These are phyloP conservation scores for Carex arenaria DNA, from an alignment of 202 grass and related monocot species.

Conservation along the genomic window DNA sequence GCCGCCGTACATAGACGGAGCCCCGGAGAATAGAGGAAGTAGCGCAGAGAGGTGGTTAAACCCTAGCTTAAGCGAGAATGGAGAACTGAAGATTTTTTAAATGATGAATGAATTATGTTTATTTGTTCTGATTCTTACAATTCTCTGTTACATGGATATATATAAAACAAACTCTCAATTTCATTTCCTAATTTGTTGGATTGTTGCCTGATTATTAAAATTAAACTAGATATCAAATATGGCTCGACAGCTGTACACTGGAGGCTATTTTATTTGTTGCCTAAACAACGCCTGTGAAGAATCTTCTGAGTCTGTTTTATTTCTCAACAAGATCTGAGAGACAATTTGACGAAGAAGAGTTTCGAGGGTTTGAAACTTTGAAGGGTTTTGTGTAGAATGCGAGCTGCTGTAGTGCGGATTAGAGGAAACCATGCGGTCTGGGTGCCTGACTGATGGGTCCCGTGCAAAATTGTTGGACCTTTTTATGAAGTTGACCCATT, in stretches of 20 bases:
- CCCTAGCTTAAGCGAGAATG: slow-evolving; percentile 38
- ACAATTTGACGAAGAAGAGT: background rate
- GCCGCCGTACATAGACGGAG: slow-evolving; percentile 64
- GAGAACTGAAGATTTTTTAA: background rate
- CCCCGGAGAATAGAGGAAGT: background rate
- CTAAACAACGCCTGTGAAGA: too few relatives aligned
- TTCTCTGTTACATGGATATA: too few relatives aligned
- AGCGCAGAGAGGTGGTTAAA: slow-evolving; percentile 10
- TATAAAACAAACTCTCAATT: too few relatives aligned
- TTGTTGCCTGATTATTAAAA: too few relatives aligned
- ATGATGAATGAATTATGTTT: too few relatives aligned
- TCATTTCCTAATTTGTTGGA: too few relatives aligned
- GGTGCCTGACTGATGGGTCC: background rate
- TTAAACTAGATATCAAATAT: too few relatives aligned
- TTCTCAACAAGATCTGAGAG: background rate
- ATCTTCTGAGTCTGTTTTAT: too few relatives aligned
- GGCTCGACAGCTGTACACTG: too few relatives aligned
- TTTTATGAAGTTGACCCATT: too few relatives aligned
- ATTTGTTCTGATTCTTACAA: too few relatives aligned
- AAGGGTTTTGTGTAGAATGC: background rate
- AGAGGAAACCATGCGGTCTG: background rate
- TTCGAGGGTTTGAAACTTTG: background rate
- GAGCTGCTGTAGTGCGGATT: background rate
- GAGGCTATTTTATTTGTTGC: too few relatives aligned
- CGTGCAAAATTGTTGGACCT: background rate